Base-by-base conservation (phyloP, 148 eudicot genomes). In the Dysphania ambrosioides region DNA sequence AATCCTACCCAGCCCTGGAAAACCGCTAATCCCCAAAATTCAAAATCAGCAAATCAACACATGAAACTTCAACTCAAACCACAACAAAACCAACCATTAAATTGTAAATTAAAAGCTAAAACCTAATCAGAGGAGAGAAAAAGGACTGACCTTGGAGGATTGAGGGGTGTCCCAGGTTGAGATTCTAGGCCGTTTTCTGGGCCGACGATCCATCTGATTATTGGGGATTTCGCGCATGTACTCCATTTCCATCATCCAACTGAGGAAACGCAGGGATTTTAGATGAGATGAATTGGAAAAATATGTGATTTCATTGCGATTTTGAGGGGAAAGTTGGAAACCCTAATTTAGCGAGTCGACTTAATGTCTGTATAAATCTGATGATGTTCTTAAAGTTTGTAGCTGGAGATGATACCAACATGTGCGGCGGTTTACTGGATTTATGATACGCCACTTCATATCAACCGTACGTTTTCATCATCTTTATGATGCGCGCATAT, bases 151-250 rank as follows among this genome's bases (percentile, higher is more conserved):
- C 85, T 85, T 81, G 62, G 88, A 81, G 26, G 88, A 75, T 44
- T 84, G 83, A 12, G 87, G 83, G 42, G 81, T 40, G 40, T 86
- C 88, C 85, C 88, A 86, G 30, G 84, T 83, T 29, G 70, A 59
- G 31, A 88, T 66, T 77, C 88, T 81, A 10, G 87, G 88, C 16
- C 92, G 80, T 77, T 88, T 88, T 73, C 87, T 81, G 2, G 92
- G 92, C 13, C 89, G 87, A 60, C 92, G 89, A 82, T 88, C 92
- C 82, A 82, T 85, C 38, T 88, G 82, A 78, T 49, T 27, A 60
- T 74, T 74, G 10, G 83, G 83, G 55, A 79, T 74, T 78, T 87
- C 88, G 73, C 81, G 75, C 30, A 65, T 32, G 73, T 72, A 83
- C 75, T 87, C 88, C 90, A 87, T 87, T 76, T 77, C 82, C 82